Base-by-base conservation (phyloP, 2,329 filamentous ascomycete genomes). In the Zymoseptoria ardabiliae region DNA sequence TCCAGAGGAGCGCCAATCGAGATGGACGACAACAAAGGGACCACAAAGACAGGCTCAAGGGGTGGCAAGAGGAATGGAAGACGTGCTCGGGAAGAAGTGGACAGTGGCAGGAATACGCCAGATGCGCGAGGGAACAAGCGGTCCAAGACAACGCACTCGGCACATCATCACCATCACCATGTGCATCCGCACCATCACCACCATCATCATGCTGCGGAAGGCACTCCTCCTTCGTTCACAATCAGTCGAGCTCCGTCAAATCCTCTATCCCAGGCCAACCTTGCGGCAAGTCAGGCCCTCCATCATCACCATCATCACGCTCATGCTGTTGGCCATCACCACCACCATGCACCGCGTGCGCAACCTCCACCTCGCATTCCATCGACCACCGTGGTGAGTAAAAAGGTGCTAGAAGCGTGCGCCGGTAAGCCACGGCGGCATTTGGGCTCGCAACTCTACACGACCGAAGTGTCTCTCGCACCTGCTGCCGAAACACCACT, bases 371-470 rank as follows among this genome's bases (percentile, higher is more conserved):
- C 85, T 50, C 78, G 84, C 59, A 86, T 87, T 70, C 80, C 85
- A 6, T 86, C 85, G 62, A 85, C 83, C 2, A 83, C 82, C 17
- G 81, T 96, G 22, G 83, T 82, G 9, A 89, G 88, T 1, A 81
- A 88, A 62, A 81, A 83, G 0, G 83, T 96, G 0, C 73, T 96
- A 11, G 85, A 91, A 1, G 86, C 85, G 28, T 85, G 93, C 3
- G 81, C 86, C 0, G 77, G 87, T 59, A 80, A 84, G 19, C 88
- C 90, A 8, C 87, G 91, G 9, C 82, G 85, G 58, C 91, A 97
- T 71, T 82, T 97, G 2, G 93, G 93, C 35, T 90, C 91, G 59
- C 88, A 90, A 3, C 79, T 96, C 13, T 97, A 97, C 71, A 82
- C 88, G 54, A 84, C 90, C 0, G 81, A 78, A 5, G 78, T 96